Evolutionary conservation across 169 alveolate genomes (phyloP).

Genomic region (Theileria sp.): DNA sequence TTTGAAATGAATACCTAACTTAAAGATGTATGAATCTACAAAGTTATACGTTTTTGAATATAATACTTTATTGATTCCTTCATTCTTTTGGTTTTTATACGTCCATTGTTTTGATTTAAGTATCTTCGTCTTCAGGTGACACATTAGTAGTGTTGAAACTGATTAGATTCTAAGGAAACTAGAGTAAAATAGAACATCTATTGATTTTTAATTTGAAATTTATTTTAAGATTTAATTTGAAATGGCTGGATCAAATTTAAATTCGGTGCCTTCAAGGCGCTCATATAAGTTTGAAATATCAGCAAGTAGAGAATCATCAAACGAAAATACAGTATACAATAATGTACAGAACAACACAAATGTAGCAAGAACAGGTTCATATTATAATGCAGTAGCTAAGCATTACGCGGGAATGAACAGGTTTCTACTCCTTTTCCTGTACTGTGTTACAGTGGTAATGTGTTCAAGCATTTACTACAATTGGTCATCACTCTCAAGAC

Average conservation of each 20-base stretch:
- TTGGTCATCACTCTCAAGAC: constrained; percentile 8
- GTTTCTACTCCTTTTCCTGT: background rate
- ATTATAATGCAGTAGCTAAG: constrained; percentile 11
- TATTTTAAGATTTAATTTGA: too few species aligned
- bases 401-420: constrained; percentile 1
- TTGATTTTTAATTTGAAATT: too few species aligned
- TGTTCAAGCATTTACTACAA: background rate
- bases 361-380: background rate
- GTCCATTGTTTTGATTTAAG: background rate
- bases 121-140: background rate
- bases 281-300: background rate
- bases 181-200: background rate
- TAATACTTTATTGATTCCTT: background rate
- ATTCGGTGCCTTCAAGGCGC: background rate
- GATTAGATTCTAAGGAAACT: background rate
- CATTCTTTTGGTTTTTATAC: background rate
- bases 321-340: background rate
- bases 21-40: background rate
- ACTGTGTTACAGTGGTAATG: background rate
- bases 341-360: background rate
- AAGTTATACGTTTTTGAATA: background rate
- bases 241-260: background rate
- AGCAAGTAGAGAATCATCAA: background rate
- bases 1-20: background rate
- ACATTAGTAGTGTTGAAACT: background rate